Base-by-base conservation (phyloP, 2,329 filamentous ascomycete species). In the Chrysosporium keratinophilum region DNA sequence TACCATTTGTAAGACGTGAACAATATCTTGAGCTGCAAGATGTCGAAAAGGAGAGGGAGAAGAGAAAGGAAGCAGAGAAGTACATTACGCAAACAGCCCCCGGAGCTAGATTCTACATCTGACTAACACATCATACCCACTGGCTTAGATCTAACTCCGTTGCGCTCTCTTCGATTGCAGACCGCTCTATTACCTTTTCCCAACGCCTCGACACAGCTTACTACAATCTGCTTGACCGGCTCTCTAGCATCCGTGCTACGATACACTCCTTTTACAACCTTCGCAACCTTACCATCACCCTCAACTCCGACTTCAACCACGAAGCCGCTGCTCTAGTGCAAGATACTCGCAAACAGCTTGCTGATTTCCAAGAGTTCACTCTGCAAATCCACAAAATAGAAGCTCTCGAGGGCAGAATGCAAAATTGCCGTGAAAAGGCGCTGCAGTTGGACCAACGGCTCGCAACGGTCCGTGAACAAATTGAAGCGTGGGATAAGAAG, bases 41-140 rank as follows among this genome's bases (percentile, higher is more conserved):
- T 52, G 57, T 74, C 46, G 65, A 67, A 41, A 61, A 60, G 50
- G 61, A 67, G 34, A 67, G 58, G 50, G 81, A 87, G 64, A 74
- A 75, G 49, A 93, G 91, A 84, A 88, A 87, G 68, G 81, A 84
- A 65, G 81, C 83, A 55, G 87, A 89, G 62, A 81, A 82, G 65
- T 90, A 81, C 67, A 84, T 82, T 2, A 15, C 31, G 1, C 20
- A 33, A 14, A 1, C 44, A 1, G 3, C 5, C 5, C 6, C 11
- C 12, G n/a, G 3, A 37, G 5, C 31, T 20, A 35, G 4, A 37
- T 7, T 19, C 14, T 19, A 35, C 42, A 41, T 41, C 14, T 34
- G 23, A 39, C 41, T 52, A 48, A 44, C 20, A 15, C 11, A n/a
- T n/a, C 10, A 11, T 40, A 17, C 34, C 5, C 12, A 17, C 19